A percentile compares a stretch with the other conserved stretches of the same genome.
Evolutionary conservation across 495 filamentous ascomycete genomes (phyloP).

Genomic region (Ramalina intermedia): DNA sequence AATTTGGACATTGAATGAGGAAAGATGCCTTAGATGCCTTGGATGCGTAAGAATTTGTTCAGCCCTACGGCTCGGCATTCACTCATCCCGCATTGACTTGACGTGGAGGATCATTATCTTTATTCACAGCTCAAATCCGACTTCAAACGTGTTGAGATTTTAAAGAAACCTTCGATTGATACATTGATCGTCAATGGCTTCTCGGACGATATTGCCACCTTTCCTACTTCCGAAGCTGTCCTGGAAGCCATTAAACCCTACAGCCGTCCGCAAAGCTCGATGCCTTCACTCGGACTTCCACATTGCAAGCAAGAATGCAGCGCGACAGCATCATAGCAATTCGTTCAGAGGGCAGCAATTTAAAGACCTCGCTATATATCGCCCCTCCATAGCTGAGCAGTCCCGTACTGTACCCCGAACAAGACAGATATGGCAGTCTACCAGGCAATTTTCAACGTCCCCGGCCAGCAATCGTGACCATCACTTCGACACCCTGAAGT

Average conservation of each 20-base stretch:
- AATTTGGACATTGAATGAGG: too few relatives aligned
- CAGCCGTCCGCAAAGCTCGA: neutral
- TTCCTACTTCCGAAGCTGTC: constrained; percentile 15
- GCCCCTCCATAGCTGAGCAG: neutral
- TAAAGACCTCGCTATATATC: neutral
- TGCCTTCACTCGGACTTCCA: neutral
- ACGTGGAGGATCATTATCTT: constrained; percentile 24
- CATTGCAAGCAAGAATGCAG: neutral
- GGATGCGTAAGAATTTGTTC: too few relatives aligned
- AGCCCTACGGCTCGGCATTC: neutral
- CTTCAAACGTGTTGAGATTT: too few relatives aligned
- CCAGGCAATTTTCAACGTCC: constrained; percentile 50
- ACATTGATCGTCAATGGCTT: too few relatives aligned
- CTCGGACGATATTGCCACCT: too few relatives aligned
- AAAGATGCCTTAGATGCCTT: too few relatives aligned
- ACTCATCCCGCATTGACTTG: neutral
- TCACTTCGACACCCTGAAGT: constrained; percentile 97
- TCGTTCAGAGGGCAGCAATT: neutral
- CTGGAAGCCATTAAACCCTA: constrained; percentile 4
- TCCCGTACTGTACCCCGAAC: too few relatives aligned
- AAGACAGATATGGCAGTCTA: too few relatives aligned
- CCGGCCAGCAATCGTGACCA: constrained; percentile 53
- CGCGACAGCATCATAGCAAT: neutral
- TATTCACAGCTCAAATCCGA: neutral
- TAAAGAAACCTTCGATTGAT: too few relatives aligned